phyloP scores from a whole-genome alignment of 495 filamentous ascomycete species.

The Cercophora samala region DNA sequence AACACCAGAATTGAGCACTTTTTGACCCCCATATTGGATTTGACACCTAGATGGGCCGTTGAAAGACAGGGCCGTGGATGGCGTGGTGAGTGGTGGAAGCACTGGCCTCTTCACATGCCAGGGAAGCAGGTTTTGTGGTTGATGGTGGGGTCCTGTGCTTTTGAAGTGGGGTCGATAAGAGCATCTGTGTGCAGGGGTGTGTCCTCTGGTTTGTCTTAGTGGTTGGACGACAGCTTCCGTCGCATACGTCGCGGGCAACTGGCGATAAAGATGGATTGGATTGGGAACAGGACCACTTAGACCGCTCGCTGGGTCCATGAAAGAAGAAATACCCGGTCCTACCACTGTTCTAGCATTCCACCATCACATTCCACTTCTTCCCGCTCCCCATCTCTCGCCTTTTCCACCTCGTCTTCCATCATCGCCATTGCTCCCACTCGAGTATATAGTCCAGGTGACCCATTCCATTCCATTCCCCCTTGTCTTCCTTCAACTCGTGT shows the following conservation, averaged over 20 bases:
- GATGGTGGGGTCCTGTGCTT: background rate
- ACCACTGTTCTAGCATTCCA: constrained; percentile 11
- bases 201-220: background rate
- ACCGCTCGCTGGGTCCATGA: background rate
- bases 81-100: background rate
- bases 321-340: background rate
- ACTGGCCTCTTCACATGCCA: background rate
- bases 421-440: background rate
- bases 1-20: no score
- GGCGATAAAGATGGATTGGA: constrained; percentile 2
- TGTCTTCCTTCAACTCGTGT: background rate
- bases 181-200: background rate
- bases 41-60: no score
- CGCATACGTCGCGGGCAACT: background rate
- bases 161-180: constrained; percentile 1
- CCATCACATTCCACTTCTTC: background rate
- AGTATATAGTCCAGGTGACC: constrained; percentile 1
- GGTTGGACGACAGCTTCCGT: background rate
- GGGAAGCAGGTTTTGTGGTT: background rate
- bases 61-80: background rate
- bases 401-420: background rate
- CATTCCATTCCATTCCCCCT: background rate
- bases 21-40: no score
- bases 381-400: background rate
- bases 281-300: background rate